A percentile compares a stretch with the other conserved stretches of the same genome.
phyloP scores from a whole-genome alignment of 306 rosid species.

The Fragaria nilgerrensis region DNA sequence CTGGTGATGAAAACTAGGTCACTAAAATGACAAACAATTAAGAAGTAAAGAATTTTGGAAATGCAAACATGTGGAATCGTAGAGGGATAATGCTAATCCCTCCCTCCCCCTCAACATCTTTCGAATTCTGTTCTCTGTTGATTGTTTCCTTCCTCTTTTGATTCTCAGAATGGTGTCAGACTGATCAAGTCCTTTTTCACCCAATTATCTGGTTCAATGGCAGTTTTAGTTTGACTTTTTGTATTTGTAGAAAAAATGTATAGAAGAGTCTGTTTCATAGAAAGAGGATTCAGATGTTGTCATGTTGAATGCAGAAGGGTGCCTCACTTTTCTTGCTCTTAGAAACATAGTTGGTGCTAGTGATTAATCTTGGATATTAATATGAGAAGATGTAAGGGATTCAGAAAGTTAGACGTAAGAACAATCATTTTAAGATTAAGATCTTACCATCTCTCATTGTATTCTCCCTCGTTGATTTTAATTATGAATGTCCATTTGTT shows the following conservation, averaged over 20 bases:
- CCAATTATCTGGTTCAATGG: neutral
- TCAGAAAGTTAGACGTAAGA: neutral
- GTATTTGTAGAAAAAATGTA: too few species aligned
- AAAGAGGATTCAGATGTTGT: neutral
- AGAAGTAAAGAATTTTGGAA: too few species aligned
- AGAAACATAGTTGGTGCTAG: neutral
- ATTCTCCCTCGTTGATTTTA: neutral
- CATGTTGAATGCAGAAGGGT: neutral
- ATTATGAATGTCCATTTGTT: neutral
- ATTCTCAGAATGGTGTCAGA: neutral
- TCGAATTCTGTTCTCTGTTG: neutral
- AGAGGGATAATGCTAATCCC: neutral
- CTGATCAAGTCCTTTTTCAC: neutral
- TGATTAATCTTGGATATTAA: neutral
- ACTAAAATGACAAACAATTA: neutral
- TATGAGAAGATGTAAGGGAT: neutral
- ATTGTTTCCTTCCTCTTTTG: neutral
- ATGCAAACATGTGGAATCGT: neutral
- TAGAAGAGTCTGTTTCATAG: neutral
- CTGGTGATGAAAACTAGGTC: neutral
- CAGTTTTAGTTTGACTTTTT: neutral
- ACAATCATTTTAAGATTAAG: neutral
- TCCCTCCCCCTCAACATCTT: neutral
- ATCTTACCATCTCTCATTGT: neutral
- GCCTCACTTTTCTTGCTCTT: neutral